These are phyloP conservation scores for Verticillium tricorpus DNA, from an alignment of 2,329 filamentous ascomycete genomes.

Conservation along the genomic window DNA sequence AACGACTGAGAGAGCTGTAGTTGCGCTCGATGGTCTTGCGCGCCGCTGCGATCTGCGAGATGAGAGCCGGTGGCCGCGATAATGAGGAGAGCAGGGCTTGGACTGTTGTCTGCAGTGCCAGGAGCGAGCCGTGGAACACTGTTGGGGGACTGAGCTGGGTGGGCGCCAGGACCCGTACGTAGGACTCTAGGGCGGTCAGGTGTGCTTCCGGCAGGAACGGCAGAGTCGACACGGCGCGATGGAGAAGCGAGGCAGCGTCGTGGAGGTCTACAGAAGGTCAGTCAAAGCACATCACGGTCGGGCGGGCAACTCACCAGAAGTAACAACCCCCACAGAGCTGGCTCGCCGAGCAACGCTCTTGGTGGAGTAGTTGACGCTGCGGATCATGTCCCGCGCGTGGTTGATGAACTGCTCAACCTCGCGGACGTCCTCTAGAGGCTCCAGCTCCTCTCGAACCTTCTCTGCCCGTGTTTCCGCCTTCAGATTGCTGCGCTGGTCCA, in stretches of 20 bases:
- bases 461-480: constrained; percentile 83
- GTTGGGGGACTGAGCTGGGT: constrained; percentile 70
- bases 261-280: constrained; percentile 52
- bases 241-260: constrained; percentile 56
- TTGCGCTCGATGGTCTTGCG: constrained; percentile 74
- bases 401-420: constrained; percentile 93
- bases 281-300: neutral
- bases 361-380: constrained; percentile 77
- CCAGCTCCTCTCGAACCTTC: constrained; percentile 82
- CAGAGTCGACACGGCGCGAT: constrained; percentile 48
- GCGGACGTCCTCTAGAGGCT: constrained; percentile 74
- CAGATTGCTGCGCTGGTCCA: constrained; percentile 79
- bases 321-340: constrained; percentile 65
- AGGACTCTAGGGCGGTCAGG: constrained; percentile 66
- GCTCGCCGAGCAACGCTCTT: constrained; percentile 77
- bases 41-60: constrained; percentile 68
- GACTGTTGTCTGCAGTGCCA: constrained; percentile 79
- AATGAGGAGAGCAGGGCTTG: constrained; percentile 76
- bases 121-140: constrained; percentile 69
- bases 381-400: constrained; percentile 84
- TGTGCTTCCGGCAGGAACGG: constrained; percentile 66
- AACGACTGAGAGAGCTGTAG: constrained; percentile 67
- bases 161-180: constrained; percentile 60
- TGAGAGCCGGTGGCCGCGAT: constrained; percentile 71
- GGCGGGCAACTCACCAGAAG: constrained; percentile 43